Percentiles rank a stretch among this genome's conserved stretches.
phyloP scores from a whole-genome alignment of 2,329 filamentous ascomycete species.

The Aureobasidium sp. region DNA sequence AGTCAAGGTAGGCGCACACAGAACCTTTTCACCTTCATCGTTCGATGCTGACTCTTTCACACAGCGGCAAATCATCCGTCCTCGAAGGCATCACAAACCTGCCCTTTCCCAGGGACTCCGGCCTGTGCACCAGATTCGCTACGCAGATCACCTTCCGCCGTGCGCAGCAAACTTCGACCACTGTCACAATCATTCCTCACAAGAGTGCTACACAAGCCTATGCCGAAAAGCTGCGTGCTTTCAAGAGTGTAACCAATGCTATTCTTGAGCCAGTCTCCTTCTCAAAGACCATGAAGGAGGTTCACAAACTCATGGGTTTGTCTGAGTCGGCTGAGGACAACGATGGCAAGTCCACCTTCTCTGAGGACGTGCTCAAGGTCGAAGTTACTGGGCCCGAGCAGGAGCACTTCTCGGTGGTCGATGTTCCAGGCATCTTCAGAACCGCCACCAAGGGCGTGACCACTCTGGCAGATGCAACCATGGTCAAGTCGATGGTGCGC shows the following conservation, averaged over 20 bases:
- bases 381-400: constrained; percentile 25
- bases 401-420: constrained; percentile 26
- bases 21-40: constrained; percentile 22
- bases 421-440: constrained; percentile 29
- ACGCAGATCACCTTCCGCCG: constrained; percentile 18
- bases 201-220: constrained; percentile 23
- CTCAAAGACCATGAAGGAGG: constrained; percentile 22
- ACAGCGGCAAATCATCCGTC: constrained; percentile 52
- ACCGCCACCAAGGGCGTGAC: constrained; percentile 28
- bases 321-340: constrained; percentile 1
- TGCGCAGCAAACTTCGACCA: constrained; percentile 13
- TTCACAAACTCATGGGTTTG: constrained; percentile 22
- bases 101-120: constrained; percentile 47
- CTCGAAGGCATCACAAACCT: constrained; percentile 57
- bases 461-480: constrained; percentile 31
- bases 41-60: background rate
- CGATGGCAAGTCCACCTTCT: constrained; percentile 21
- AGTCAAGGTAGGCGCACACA: constrained; percentile 31
- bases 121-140: constrained; percentile 42
- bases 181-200: constrained; percentile 25
- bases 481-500: constrained; percentile 35
- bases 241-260: constrained; percentile 18
- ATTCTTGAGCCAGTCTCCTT: constrained; percentile 20
- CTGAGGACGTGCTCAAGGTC: constrained; percentile 25
- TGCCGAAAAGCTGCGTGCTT: constrained; percentile 27